Evolutionary conservation across 2,329 filamentous ascomycete species (phyloP), one percentile per base, ranked within the genome.

Genomic region (Aureobasidium sp.): DNA sequence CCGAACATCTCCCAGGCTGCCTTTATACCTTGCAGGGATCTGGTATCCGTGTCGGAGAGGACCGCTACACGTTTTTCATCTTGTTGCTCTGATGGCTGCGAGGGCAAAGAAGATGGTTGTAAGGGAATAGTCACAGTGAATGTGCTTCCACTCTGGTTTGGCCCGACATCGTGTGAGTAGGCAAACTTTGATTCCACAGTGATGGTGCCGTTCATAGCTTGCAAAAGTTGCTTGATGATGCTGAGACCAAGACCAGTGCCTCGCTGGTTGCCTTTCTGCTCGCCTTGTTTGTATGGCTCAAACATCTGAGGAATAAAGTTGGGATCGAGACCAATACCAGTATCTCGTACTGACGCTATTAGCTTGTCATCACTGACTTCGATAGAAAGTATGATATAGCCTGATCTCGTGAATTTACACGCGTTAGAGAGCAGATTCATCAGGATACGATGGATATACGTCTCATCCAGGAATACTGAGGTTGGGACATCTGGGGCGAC

Each of bases 191-290:
- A 57, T 17, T 64, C 59, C 5, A 62, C 59, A 17, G 47, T 53
- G 7, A 64, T 64, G n/a, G 63, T 64, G 34, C 63, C 63, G 4
- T 27, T 48, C 63, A 64, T 64, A 26, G 51, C 60, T 47, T 64
- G 59, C 8, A 64, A 26, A 15, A 64, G 59, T 32, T 64, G 59
- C 29, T 62, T 64, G 34, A 64, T 60, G 36, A 96, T 96, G 69
- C 88, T 92, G 59, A 95, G 74, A 2, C 90, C 90, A 4, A 95
- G 77, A 5, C 90, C 90, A 1, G 90, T 95, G n/a, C 91, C 90
- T 24, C 90, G 90, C 70, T 87, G 67, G 6, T 68, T 67, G 24
- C 70, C 71, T 63, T 70, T 60, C 13, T 67, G 69, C 50, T 72
- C 15, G 63, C 65, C 90, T 73, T 95, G 90, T 0, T 95, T 88